Evolutionary conservation across 164 flowering plant species (phyloP), one percentile per base, ranked within the genome.

Genomic region (Protea cynaroides): DNA sequence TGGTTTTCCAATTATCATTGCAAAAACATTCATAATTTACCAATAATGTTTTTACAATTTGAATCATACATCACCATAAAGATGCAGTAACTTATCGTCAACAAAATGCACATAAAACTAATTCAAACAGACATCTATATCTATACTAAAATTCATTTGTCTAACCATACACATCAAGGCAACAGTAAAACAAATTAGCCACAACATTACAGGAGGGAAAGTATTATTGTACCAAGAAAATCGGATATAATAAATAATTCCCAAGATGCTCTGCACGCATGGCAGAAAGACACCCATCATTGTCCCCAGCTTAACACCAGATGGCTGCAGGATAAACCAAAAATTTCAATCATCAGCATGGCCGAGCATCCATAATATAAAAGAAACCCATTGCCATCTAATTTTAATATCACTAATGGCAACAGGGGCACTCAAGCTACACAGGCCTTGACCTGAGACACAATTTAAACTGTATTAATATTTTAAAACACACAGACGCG

Each of bases 201-300:
- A 3, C 43, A n/a, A 49, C 25, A 50, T 22, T 54, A 68, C 13
- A 12, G 11, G 10, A 47, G 25, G 14, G 38, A 3, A 67, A 59
- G 46, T n/a, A 59, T 56, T 60, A 55, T 3, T 19, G 76, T 85
- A 95, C 99, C 99, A 95, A 64, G 99, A 78, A 80, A 95, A 95
- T 18, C 99, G 89, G 67, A 95, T 95, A 69, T 86, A 95, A 78
- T 92, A 95, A 55, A 95, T 95, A 68, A 95, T 95, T 70, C 99
- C 99, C 84, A 95, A 65, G 56, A 95, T 95, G 70, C 84, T 95
- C 71, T 95, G 99, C 80, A 95, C 79, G 84, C 99, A 95, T 25
- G 99, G 99, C 40, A 95, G 78, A 58, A 95, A 95, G 18, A 95
- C 99, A 43, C 99, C 99, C 99, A 95, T 90, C 92, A 90, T 38